phyloP scores from a whole-genome alignment of 2,329 filamentous ascomycete genomes.

The Dactylonectria estremocensis region DNA sequence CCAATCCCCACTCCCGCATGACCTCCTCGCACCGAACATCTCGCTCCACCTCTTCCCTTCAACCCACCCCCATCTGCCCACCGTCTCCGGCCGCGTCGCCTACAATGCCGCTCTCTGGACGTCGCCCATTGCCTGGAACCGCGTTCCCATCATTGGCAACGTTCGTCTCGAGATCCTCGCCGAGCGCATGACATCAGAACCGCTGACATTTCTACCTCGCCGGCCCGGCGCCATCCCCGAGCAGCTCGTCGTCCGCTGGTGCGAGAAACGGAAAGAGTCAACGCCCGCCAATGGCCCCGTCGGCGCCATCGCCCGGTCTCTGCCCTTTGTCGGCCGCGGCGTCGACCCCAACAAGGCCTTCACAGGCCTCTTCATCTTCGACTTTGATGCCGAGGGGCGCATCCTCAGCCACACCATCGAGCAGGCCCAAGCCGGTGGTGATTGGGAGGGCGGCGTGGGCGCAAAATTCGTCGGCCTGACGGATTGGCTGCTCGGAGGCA shows the following conservation, averaged over 20 bases:
- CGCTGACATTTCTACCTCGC: slow-evolving; percentile 63
- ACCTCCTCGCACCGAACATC: slow-evolving; percentile 83
- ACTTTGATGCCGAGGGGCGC: slow-evolving; percentile 90
- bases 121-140: slow-evolving; percentile 95
- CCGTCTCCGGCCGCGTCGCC: slow-evolving; percentile 90
- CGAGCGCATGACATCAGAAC: slow-evolving; percentile 84
- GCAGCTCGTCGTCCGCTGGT: slow-evolving; percentile 93
- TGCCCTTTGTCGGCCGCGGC: slow-evolving; percentile 46
- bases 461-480: slow-evolving; percentile 91
- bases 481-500: slow-evolving; percentile 92
- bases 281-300: slow-evolving; percentile 47
- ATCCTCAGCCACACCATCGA: slow-evolving; percentile 94
- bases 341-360: slow-evolving; percentile 81
- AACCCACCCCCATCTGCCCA: slow-evolving; percentile 90
- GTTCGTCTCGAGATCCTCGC: slow-evolving; percentile 89
- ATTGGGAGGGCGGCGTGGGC: slow-evolving; percentile 86
- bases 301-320: slow-evolving; percentile 63
- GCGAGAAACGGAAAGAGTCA: slow-evolving; percentile 59
- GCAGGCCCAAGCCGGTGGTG: slow-evolving; percentile 86
- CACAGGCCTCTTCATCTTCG: slow-evolving; percentile 93
- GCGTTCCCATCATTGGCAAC: slow-evolving; percentile 91
- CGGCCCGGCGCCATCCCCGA: slow-evolving; percentile 75
- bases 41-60: slow-evolving; percentile 79
- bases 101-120: slow-evolving; percentile 97
- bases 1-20: slow-evolving; percentile 77